These are phyloP conservation scores for Entomophthora muscae DNA, from an alignment of 371 early-diverging fungal species.

Conservation along the genomic window DNA sequence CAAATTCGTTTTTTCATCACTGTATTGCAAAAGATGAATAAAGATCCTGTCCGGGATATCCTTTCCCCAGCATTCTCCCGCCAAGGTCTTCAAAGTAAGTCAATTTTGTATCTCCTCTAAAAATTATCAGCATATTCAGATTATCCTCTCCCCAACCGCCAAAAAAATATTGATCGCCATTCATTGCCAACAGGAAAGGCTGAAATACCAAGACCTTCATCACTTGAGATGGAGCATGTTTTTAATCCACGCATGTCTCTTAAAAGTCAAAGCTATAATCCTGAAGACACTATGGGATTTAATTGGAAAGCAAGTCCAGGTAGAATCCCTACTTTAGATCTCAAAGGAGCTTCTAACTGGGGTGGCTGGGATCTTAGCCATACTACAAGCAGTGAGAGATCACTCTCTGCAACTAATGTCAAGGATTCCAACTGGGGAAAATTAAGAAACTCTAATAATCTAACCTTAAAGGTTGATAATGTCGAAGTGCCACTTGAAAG, in stretches of 20 bases:
- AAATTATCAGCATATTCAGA: not conserved
- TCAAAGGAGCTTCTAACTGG: not conserved
- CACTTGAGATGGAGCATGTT: not conserved
- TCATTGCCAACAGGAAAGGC: not conserved
- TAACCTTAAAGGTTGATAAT: conserved; percentile 1
- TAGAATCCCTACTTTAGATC: not conserved
- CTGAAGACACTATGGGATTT: not conserved
- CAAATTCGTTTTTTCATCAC: conserved; percentile 85
- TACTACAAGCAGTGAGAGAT: not conserved
- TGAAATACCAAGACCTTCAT: no score
- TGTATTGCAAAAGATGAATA: conserved; percentile 35
- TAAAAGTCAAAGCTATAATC: not conserved
- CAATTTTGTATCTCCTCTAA: not conserved
- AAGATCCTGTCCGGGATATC: conserved; percentile 2
- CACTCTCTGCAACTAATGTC: not conserved
- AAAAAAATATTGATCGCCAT: not conserved
- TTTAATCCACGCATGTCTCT: not conserved
- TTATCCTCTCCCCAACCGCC: not conserved
- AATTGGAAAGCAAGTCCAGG: not conserved
- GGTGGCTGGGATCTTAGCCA: not conserved
- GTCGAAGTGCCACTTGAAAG: not conserved
- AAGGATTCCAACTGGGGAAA: conserved; percentile 8
- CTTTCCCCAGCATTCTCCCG: not conserved
- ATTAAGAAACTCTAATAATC: conserved; percentile 1
- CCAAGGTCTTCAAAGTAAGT: conserved; percentile 4